Evolutionary conservation across 768 basidiomycete genomes (phyloP).

Genomic region (Boletus subcaerulescens): DNA sequence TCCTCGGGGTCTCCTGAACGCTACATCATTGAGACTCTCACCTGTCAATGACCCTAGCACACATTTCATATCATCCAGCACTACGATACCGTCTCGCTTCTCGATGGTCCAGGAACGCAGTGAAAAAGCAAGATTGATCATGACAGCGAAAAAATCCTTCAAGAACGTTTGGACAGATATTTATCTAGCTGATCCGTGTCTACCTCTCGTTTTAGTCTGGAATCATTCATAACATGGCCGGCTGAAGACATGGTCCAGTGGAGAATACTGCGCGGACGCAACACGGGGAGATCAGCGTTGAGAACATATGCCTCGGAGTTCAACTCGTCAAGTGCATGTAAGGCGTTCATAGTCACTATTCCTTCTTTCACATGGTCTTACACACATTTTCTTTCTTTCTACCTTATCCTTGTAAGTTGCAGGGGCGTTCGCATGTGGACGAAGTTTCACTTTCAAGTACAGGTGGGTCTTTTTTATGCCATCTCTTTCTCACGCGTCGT

Average conservation of each 20-base stretch:
- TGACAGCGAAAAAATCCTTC: constrained; percentile 8
- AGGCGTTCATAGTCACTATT: background rate
- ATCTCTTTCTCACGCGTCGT: too few relatives aligned
- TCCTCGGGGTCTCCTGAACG: constrained; percentile 11
- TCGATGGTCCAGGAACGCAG: constrained; percentile 9
- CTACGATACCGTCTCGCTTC: constrained; percentile 13
- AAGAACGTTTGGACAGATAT: constrained; percentile 9
- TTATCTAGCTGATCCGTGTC: constrained; percentile 11
- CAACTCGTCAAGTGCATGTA: constrained; percentile 10
- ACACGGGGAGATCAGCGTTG: constrained; percentile 2
- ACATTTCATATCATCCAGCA: constrained; percentile 9
- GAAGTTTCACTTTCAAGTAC: constrained; percentile 10
- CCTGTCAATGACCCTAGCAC: constrained; percentile 17
- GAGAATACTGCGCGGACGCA: constrained; percentile 8
- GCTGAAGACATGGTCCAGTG: constrained; percentile 13
- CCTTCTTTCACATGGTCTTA: background rate
- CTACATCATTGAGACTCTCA: constrained; percentile 13
- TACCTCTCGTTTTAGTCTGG: constrained; percentile 6
- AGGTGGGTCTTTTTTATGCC: constrained; percentile 1
- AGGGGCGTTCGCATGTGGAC: constrained; percentile 19
- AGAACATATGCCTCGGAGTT: constrained; percentile 2
- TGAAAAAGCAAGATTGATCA: constrained; percentile 11
- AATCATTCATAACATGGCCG: background rate
- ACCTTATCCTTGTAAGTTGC: background rate
- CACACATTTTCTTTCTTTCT: background rate